These are phyloP conservation scores for Suillus luteus DNA, from an alignment of 768 basidiomycete species.

Conservation along the genomic window DNA sequence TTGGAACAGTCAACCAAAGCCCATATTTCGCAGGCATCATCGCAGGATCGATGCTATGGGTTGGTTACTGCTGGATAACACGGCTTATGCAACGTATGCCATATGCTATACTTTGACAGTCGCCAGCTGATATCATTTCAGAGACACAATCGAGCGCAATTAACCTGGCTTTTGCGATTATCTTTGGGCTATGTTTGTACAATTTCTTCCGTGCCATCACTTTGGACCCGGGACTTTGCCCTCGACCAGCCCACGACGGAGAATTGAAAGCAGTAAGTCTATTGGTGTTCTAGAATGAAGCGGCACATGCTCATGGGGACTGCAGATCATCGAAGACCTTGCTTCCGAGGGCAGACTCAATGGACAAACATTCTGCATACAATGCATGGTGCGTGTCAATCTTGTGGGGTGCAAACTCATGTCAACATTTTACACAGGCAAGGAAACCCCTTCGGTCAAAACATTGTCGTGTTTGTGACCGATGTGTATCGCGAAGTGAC, in stretches of 20 bases:
- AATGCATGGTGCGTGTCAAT: conserved; percentile 73
- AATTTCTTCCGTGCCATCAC: conserved; percentile 91
- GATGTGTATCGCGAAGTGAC: conserved; percentile 87
- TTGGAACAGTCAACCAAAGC: conserved; percentile 80
- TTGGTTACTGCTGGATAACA: conserved; percentile 79
- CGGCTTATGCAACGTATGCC: conserved; percentile 70
- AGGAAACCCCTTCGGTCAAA: conserved; percentile 92
- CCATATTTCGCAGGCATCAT: conserved; percentile 97
- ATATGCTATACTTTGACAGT: not conserved
- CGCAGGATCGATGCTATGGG: conserved; percentile 82
- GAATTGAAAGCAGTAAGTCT: conserved; percentile 81
- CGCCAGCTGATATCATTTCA: conserved; percentile 30
- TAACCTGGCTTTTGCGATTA: conserved; percentile 72
- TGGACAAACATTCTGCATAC: conserved; percentile 95
- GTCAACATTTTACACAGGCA: conserved; percentile 46
- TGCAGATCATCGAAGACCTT: conserved; percentile 85
- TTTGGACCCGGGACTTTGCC: conserved; percentile 88
- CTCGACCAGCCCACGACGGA: conserved; percentile 75
- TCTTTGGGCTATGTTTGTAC: conserved; percentile 72
- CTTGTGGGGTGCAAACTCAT: not conserved
- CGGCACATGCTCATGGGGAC: not conserved
- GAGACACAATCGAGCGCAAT: conserved; percentile 79
- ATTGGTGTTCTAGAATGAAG: not conserved
- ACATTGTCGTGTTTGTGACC: conserved; percentile 91
- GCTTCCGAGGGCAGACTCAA: conserved; percentile 87